Base-by-base conservation (phyloP, 768 basidiomycete species). In the Leccinum broughii region DNA sequence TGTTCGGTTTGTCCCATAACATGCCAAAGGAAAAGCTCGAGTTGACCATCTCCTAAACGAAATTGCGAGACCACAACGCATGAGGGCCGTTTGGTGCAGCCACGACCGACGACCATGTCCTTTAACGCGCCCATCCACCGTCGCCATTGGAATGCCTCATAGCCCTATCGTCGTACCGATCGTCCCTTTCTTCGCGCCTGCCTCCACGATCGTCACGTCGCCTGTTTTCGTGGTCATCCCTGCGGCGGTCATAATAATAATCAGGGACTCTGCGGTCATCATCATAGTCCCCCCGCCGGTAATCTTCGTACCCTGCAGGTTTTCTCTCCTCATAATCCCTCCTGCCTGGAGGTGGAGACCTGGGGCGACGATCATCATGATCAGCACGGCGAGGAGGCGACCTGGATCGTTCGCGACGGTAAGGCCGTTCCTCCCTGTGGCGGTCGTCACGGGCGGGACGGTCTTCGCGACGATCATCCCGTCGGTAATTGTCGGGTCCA, bases 251-350 rank as follows among this genome's bases (percentile, higher is more conserved):
- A 87, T 87, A 86, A 86, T 88, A 85, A 81, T 83, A 84, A 83
- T 91, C 88, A 86, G 88, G 88, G 75, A 78, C 83, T 86, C 85
- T 86, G 80, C 85, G 88, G 76, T 87, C 87, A 86, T 90, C 88
- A 85, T 86, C 77, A 66, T 81, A 85, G 71, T 85, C 86, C 71
- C 88, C 89, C 77, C 91, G 87, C 76, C 91, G 87, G 77, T 85
- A 81, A 84, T 91, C 88, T 85, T 92, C 91, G 86, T 92, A 90
- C 86, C 89, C 90, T 87, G 89, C 88, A 86, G 89, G 84, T 83
- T 88, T 88, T 84, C 82, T 86, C 78, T 92, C 89, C 81, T 92
- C 89, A 77, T 79, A 79, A 70, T 92, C 89, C 83, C 90, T 89
- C 83, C 80, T 83, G 61, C 85, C 82, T 66, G 89, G 87, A 73